A percentile compares a stretch with the other conserved stretches of the same genome.
These are phyloP conservation scores for Hanseniaspora nectarophila DNA, from an alignment of 805 yeast species.

Conservation along the genomic window DNA sequence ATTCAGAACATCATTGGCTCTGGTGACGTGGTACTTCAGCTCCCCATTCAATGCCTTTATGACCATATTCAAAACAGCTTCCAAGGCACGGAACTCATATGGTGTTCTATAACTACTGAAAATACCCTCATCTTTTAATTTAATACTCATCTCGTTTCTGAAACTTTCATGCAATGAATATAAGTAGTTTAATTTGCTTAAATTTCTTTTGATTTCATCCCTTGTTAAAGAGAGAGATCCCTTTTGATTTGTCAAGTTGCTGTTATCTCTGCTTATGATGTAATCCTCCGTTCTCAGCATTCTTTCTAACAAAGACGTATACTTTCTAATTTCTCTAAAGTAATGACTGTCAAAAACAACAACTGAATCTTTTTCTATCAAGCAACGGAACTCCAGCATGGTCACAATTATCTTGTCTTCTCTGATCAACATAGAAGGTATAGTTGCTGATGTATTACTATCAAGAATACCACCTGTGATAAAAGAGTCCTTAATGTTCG, in stretches of 20 bases:
- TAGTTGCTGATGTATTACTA: conserved; percentile 48
- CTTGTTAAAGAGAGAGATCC: background rate
- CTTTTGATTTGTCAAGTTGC: background rate
- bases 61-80: conserved; percentile 71
- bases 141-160: conserved; percentile 14
- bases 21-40: conserved; percentile 70
- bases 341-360: conserved; percentile 65
- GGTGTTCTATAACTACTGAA: conserved; percentile 37
- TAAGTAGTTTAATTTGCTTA: conserved; percentile 16
- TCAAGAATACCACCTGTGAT: conserved; percentile 13
- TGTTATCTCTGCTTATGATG: background rate
- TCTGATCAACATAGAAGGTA: conserved; percentile 71
- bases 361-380: conserved; percentile 58
- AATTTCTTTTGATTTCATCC: conserved; percentile 9
- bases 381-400: conserved; percentile 65
- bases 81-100: conserved; percentile 84
- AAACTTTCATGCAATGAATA: conserved; percentile 13
- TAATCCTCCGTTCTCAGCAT: conserved; percentile 43
- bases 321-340: conserved; percentile 47
- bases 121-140: conserved; percentile 17
- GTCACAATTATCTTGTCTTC: conserved; percentile 59
- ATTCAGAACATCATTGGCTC: conserved; percentile 56
- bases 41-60: conserved; percentile 71
- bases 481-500: conserved; percentile 10
- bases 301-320: conserved; percentile 71